These are phyloP conservation scores for Vigna nakashimae DNA, from an alignment of 306 rosid genomes.

Conservation along the genomic window DNA sequence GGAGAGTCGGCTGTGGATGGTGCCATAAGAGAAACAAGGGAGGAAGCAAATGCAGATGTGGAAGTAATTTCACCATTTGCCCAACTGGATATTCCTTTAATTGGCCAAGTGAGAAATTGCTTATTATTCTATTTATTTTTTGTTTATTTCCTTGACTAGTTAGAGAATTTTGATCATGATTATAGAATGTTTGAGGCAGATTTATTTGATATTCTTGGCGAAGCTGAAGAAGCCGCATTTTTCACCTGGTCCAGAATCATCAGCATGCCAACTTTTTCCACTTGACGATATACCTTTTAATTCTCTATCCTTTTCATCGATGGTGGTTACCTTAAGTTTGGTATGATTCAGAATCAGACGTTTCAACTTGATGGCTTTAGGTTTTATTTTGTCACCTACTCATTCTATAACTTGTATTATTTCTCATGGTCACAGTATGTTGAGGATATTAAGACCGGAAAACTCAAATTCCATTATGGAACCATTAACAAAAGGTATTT, in stretches of 20 bases:
- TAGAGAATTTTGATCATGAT: slow-evolving; percentile 43
- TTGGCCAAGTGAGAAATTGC: slow-evolving; percentile 78
- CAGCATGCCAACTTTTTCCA: slow-evolving; percentile 82
- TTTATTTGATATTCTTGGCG: slow-evolving; percentile 84
- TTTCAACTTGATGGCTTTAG: slow-evolving; percentile 13
- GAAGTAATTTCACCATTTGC: slow-evolving; percentile 90
- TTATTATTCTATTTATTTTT: background rate
- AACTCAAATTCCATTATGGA: slow-evolving; percentile 82
- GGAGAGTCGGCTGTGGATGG: slow-evolving; percentile 98
- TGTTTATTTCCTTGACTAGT: slow-evolving; percentile 33
- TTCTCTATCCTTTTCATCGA: slow-evolving; percentile 91
- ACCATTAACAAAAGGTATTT: slow-evolving; percentile 82
- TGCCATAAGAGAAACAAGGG: slow-evolving; percentile 94
- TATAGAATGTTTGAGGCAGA: slow-evolving; percentile 63
- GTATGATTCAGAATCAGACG: slow-evolving; percentile 51
- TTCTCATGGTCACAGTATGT: slow-evolving; percentile 67
- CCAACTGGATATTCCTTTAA: slow-evolving; percentile 93
- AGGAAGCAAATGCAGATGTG: slow-evolving; percentile 97
- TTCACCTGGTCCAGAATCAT: slow-evolving; percentile 97
- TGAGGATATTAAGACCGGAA: slow-evolving; percentile 84
- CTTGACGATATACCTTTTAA: slow-evolving; percentile 84
- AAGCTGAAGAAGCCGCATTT: slow-evolving; percentile 84
- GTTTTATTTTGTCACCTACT: slow-evolving; percentile 21
- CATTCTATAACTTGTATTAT: slow-evolving; percentile 37
- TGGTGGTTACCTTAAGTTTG: slow-evolving; percentile 92